Percentiles rank a stretch among this genome's conserved stretches.
Evolutionary conservation across 73 alveolate genomes (phyloP).

Genomic region (Effrenium voratum): DNA sequence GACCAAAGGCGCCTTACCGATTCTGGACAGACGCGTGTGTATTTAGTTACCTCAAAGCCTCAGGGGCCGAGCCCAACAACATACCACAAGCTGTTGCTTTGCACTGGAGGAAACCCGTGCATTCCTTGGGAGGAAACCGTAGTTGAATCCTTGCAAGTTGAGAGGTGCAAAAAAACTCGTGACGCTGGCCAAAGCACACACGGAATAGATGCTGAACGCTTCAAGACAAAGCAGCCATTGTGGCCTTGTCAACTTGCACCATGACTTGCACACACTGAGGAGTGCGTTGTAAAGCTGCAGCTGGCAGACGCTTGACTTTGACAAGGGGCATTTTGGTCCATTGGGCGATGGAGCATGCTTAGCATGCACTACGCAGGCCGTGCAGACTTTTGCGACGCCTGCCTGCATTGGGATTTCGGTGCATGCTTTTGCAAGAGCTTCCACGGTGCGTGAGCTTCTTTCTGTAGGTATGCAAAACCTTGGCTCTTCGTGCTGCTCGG

Average conservation of each 20-base stretch:
- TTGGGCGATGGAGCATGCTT: not conserved
- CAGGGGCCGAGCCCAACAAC: too few relatives aligned
- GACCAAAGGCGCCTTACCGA: too few relatives aligned
- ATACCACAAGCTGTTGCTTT: too few relatives aligned
- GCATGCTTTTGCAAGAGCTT: too few relatives aligned
- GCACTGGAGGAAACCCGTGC: too few relatives aligned
- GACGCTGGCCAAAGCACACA: not conserved
- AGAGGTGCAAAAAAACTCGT: not conserved
- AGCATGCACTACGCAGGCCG: not conserved
- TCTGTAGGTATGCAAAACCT: not conserved
- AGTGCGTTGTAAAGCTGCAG: constrained; percentile 16
- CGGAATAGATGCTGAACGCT: not conserved
- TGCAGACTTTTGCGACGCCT: not conserved
- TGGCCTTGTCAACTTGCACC: not conserved
- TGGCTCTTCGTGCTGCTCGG: too few relatives aligned
- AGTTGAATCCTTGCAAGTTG: not conserved
- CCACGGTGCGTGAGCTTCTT: not conserved
- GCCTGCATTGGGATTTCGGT: too few relatives aligned
- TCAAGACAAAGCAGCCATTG: not conserved
- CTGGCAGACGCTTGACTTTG: constrained; percentile 23
- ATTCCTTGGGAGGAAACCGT: not conserved
- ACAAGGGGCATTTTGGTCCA: not conserved
- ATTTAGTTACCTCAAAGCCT: too few relatives aligned
- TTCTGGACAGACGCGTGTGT: too few relatives aligned
- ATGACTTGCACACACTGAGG: not conserved